Evolutionary conservation across 2,329 filamentous ascomycete species (phyloP).

Genomic region (Ceratocystis eucalypticola): DNA sequence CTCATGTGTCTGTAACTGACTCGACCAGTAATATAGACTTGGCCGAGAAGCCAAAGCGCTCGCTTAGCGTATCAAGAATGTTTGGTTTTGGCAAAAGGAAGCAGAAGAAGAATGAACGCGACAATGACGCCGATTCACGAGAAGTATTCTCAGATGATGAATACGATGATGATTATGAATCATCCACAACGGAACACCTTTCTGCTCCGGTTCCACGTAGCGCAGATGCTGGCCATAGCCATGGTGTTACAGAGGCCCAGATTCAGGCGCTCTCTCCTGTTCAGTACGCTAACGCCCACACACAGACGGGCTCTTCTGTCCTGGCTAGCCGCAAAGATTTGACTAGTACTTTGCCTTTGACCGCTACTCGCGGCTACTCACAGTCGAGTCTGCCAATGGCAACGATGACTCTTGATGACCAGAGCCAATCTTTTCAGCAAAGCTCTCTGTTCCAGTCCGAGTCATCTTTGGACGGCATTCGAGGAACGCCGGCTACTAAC

Average conservation of each 20-base stretch:
- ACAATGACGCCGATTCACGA: slow-evolving; percentile 22
- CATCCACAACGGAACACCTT: neutral
- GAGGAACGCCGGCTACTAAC: neutral
- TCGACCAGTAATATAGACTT: neutral
- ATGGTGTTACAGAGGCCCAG: slow-evolving; percentile 12
- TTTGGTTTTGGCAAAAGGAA: slow-evolving; percentile 23
- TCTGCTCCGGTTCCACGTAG: neutral
- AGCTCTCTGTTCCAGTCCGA: slow-evolving; percentile 13
- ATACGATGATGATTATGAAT: slow-evolving; percentile 13
- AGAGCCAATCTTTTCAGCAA: slow-evolving; percentile 7
- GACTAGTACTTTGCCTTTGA: neutral
- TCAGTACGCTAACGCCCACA: slow-evolving; percentile 15
- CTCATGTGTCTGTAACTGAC: no score
- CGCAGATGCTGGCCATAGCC: neutral
- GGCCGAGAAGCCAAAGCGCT: slow-evolving; percentile 17
- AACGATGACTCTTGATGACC: neutral
- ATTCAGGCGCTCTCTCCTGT: slow-evolving; percentile 1
- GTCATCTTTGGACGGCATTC: neutral
- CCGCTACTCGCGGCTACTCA: neutral
- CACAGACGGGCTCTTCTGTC: slow-evolving; percentile 16
- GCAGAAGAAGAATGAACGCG: slow-evolving; percentile 26
- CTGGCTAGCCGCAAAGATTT: slow-evolving; percentile 8
- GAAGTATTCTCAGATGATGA: slow-evolving; percentile 12
- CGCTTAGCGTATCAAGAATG: slow-evolving; percentile 19
- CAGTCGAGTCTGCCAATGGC: neutral